These are phyloP conservation scores for Salix purpurea DNA, from an alignment of 345 rosid genomes.

Conservation along the genomic window DNA sequence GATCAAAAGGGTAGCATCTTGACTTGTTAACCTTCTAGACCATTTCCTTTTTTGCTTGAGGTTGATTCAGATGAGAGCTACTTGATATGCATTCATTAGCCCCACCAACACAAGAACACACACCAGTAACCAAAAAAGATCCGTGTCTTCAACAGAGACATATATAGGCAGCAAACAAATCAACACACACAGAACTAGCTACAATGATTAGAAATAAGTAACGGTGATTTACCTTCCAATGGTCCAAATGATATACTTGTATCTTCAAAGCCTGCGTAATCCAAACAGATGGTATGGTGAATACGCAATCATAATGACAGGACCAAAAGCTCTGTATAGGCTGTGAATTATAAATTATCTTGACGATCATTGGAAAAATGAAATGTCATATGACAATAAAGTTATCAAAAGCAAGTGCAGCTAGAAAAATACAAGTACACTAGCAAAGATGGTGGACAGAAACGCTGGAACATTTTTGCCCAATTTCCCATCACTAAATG, in stretches of 20 bases:
- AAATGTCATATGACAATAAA: neutral
- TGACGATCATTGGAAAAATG: neutral
- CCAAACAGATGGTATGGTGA: conserved; percentile 12
- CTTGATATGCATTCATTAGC: neutral
- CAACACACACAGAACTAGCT: conserved; percentile 7
- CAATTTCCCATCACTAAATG: conserved; percentile 17
- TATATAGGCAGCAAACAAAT: conserved; percentile 19
- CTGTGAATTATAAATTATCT: neutral
- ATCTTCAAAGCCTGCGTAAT: conserved; percentile 81
- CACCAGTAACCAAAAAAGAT: neutral
- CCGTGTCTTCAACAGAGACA: neutral
- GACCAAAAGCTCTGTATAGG: neutral
- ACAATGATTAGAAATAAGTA: conserved; percentile 16
- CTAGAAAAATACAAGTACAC: conserved; percentile 22
- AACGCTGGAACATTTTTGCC: neutral
- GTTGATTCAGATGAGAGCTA: neutral
- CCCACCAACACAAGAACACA: neutral
- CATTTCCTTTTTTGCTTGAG: too few species aligned
- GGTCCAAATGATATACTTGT: conserved; percentile 81
- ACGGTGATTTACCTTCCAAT: conserved; percentile 64
- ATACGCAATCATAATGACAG: neutral
- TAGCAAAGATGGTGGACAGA: neutral
- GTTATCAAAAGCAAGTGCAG: neutral
- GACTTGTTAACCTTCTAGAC: neutral
- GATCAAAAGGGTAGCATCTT: neutral